Evolutionary conservation across 176 grass and related monocot species (phyloP), one percentile per base, ranked within the genome.

Genomic region (Phyllostachys edulis): DNA sequence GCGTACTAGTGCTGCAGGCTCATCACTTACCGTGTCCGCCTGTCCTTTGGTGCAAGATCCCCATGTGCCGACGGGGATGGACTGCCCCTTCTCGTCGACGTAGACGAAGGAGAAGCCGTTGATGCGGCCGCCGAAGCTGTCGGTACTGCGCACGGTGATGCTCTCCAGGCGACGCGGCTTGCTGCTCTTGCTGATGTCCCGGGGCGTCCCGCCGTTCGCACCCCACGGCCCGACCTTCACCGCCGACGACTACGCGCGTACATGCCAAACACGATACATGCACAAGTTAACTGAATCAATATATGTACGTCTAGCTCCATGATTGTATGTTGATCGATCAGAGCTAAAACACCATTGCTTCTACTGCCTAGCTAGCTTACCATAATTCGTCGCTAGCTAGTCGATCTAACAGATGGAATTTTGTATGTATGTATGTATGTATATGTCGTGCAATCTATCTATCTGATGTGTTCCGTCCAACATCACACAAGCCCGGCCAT

Each of bases 61-160:
- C 67, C 67, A 70, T 0, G 67, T 44, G 10, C 21, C 40, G 21
- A 21, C 21, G 9, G 39, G 2, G 21, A 70, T 15, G 10, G 67
- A 21, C 20, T 1, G 5, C 5, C 67, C 67, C 0, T 10, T 70
- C 40, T 7, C 5, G 67, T 70, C 67, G 10, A 70, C 67, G 21
- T 70, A 70, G 21, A n/a, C 23, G 67, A 70, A 70, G 67, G 67
- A 70, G 67, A 70, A 70, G 11, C 67, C 67, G 44, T 44, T 24
- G 67, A 70, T 70, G 21, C 39, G 23, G 67, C 67, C 67, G n/a
- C 67, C 40, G 1, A 21, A 41, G 4, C 21, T 44, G 5, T 70
- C 67, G 11, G n/a, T 45, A 40, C 67, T 70, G 21, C 21, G 44
- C 21, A 70, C 40, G 67, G 9, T 70, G 67, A 70, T 70, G 67